Conservation (phyloP, 345 rosid species). For the thale cress (Arabidopsis thaliana) region TAIR10.1 NC_003071.7:7213001-7213500, state of each 20-base stretch:
- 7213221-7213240: slow-evolving; percentile 99
- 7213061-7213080: slow-evolving; percentile 94
- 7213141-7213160: slow-evolving; percentile 80
- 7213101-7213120: slow-evolving; percentile 98
- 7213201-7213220: slow-evolving; percentile 91
- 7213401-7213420: slow-evolving; percentile 95
- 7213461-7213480: slow-evolving; percentile 99
- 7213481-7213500: slow-evolving; percentile 97
- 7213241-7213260: slow-evolving; percentile 95
- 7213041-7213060: slow-evolving; percentile 92
- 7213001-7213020: slow-evolving; percentile 98
- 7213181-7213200: slow-evolving; percentile 93
- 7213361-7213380: slow-evolving; percentile 97
- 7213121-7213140: slow-evolving; percentile 97
- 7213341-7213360: slow-evolving; percentile 99
- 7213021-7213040: slow-evolving; percentile 99
- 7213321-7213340: slow-evolving; percentile 95
- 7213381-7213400: slow-evolving; percentile 98
- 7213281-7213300: slow-evolving; percentile 91
- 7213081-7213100: slow-evolving; percentile 91
- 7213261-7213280: slow-evolving; percentile 94
- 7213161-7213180: slow-evolving; percentile 85
- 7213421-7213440: slow-evolving; percentile 98
- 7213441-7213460: slow-evolving; percentile 97
- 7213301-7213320: slow-evolving; percentile 81